A percentile compares a stretch with the other conserved stretches of the same genome.
Evolutionary conservation across 331 rosid species (phyloP).

Genomic region (Dryas integrifolia): DNA sequence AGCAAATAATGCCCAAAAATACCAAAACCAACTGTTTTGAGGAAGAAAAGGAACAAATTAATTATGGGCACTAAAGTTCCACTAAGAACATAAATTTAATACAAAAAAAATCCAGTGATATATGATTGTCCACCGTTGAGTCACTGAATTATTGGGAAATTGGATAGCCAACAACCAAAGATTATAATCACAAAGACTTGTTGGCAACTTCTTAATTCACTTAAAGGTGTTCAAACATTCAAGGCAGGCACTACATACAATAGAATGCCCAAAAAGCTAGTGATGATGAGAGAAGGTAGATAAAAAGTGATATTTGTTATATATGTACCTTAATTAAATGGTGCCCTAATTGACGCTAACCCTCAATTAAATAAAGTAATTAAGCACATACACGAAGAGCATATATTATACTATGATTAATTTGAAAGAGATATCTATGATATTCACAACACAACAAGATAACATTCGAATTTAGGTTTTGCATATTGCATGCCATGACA

Average conservation of each 20-base stretch:
- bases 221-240: slow-evolving; percentile 36
- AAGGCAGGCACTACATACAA: slow-evolving; percentile 19
- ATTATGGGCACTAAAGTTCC: slow-evolving; percentile 40
- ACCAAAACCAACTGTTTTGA: background rate
- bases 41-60: slow-evolving; percentile 17
- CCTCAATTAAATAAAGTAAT: no score
- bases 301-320: slow-evolving; percentile 24
- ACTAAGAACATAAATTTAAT: slow-evolving; percentile 31
- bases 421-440: no score
- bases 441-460: no score
- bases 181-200: slow-evolving; percentile 12
- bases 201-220: slow-evolving; percentile 23
- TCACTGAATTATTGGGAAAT: slow-evolving; percentile 34
- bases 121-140: slow-evolving; percentile 17
- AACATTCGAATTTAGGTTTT: no score
- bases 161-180: slow-evolving; percentile 27
- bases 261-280: slow-evolving; percentile 23
- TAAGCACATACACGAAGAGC: no score
- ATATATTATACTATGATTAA: no score
- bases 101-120: slow-evolving; percentile 23
- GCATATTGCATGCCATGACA: no score
- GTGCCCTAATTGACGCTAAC: no score
- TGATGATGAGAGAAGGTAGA: slow-evolving; percentile 23
- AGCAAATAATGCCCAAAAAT: slow-evolving; percentile 50
- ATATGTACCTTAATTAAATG: no score